Conservation (phyloP, 495 filamentous ascomycete genomes). For the Trichocladium antarcticum region DNA sequence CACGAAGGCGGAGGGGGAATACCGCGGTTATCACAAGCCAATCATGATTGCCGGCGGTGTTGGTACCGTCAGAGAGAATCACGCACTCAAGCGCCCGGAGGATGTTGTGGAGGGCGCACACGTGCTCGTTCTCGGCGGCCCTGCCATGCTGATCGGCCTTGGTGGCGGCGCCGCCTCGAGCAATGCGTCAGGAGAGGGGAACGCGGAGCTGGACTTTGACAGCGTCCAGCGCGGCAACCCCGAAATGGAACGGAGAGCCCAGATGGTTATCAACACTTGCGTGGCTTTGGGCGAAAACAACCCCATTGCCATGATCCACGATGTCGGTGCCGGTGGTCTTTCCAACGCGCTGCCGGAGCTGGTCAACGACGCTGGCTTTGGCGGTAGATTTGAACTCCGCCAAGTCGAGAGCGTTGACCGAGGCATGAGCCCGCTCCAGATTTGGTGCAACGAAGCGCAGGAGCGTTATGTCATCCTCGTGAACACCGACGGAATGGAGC, state of each 20-base stretch:
- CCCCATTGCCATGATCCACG: constrained; percentile 92
- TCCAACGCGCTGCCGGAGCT: constrained; percentile 84
- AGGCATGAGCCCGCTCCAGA: constrained; percentile 88
- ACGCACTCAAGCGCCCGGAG: constrained; percentile 70
- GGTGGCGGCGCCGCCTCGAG: constrained; percentile 92
- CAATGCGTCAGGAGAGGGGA: constrained; percentile 76
- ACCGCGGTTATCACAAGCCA: constrained; percentile 92
- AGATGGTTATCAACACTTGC: constrained; percentile 94
- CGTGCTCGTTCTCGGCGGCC: constrained; percentile 85
- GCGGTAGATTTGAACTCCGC: constrained; percentile 81
- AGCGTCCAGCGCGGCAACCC: constrained; percentile 93
- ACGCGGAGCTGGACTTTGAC: constrained; percentile 85
- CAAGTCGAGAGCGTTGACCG: constrained; percentile 82
- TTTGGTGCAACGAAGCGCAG: constrained; percentile 96
- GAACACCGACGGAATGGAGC: constrained; percentile 63
- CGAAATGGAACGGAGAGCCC: constrained; percentile 86
- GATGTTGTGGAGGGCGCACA: constrained; percentile 73
- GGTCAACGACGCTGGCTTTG: constrained; percentile 79
- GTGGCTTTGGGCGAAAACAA: constrained; percentile 68
- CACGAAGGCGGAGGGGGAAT: constrained; percentile 40
- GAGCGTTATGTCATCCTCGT: constrained; percentile 88
- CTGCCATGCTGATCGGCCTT: constrained; percentile 93
- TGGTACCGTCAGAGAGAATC: constrained; percentile 87
- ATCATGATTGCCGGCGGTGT: constrained; percentile 98
- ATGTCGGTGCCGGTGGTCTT: constrained; percentile 89